Evolutionary conservation across 2,329 filamentous ascomycete genomes (phyloP).

Genomic region (Neobulgaria alba): DNA sequence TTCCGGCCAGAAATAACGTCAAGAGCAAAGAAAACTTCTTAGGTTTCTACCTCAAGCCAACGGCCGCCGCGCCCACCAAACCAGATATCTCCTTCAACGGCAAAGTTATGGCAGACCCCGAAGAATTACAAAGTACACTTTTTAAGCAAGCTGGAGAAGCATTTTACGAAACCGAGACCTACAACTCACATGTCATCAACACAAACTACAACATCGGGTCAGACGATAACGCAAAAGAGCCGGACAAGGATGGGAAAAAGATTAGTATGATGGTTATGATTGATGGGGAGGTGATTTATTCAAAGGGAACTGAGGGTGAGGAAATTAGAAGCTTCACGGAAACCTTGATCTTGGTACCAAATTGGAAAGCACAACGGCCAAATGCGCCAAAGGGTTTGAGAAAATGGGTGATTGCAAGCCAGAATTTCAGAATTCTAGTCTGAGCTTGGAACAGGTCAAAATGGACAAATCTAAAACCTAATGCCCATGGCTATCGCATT

Average conservation of each 20-base stretch:
- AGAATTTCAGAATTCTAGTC: constrained; percentile 53
- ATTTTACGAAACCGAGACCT: constrained; percentile 64
- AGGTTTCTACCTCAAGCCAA: constrained; percentile 62
- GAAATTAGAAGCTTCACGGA: constrained; percentile 68
- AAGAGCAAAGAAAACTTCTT: constrained; percentile 39
- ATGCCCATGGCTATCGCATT: too few species aligned
- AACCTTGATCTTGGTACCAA: constrained; percentile 72
- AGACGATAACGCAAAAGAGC: constrained; percentile 35
- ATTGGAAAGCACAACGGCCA: constrained; percentile 49
- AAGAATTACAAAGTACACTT: constrained; percentile 60
- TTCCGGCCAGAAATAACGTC: constrained; percentile 58
- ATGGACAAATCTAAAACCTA: too few species aligned
- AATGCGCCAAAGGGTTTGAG: constrained; percentile 45
- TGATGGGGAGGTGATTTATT: constrained; percentile 63
- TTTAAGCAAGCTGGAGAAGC: constrained; percentile 51
- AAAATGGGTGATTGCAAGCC: constrained; percentile 60
- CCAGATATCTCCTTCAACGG: constrained; percentile 78
- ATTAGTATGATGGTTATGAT: constrained; percentile 66
- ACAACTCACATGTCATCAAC: constrained; percentile 74
- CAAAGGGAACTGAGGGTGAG: constrained; percentile 42
- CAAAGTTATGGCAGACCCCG: constrained; percentile 50
- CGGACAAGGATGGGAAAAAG: constrained; percentile 45
- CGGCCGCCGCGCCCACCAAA: constrained; percentile 42
- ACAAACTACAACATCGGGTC: constrained; percentile 51
- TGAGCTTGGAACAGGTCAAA: too few species aligned